These are phyloP conservation scores for Fusarium haematococcum DNA, from an alignment of 2,329 filamentous ascomycete genomes.

Conservation along the genomic window DNA sequence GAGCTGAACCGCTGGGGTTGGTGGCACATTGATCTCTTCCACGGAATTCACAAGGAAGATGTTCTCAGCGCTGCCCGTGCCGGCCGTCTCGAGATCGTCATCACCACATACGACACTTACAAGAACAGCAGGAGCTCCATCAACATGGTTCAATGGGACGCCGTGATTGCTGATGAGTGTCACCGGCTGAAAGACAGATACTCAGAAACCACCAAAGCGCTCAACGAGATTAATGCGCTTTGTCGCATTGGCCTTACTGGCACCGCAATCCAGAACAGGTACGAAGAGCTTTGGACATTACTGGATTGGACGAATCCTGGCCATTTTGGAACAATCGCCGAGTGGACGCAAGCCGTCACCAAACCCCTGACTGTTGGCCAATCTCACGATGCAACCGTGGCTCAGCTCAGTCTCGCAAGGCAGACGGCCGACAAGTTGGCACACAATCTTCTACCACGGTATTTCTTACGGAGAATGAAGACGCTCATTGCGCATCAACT, in stretches of 20 bases:
- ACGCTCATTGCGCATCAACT: constrained; percentile 90
- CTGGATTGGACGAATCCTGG: constrained; percentile 97
- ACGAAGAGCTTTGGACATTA: constrained; percentile 96
- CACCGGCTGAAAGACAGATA: constrained; percentile 85
- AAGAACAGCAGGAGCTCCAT: constrained; percentile 78
- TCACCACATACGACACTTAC: constrained; percentile 95
- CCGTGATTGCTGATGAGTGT: constrained; percentile 93
- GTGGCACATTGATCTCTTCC: constrained; percentile 90
- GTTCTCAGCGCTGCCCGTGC: constrained; percentile 78
- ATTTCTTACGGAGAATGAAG: constrained; percentile 95
- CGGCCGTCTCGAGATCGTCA: constrained; percentile 87
- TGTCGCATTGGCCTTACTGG: constrained; percentile 94
- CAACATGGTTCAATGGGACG: constrained; percentile 93
- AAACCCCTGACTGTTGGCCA: constrained; percentile 88
- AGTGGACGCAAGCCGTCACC: constrained; percentile 84
- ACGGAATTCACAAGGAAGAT: constrained; percentile 76
- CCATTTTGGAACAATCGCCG: constrained; percentile 69
- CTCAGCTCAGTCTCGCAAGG: constrained; percentile 83
- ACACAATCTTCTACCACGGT: constrained; percentile 86
- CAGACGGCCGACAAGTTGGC: constrained; percentile 87
- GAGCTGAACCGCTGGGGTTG: constrained; percentile 93
- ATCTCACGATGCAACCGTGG: constrained; percentile 88
- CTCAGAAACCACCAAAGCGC: constrained; percentile 83
- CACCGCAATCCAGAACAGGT: constrained; percentile 97
- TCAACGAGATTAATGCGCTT: constrained; percentile 90